Evolutionary conservation across 805 yeast species (phyloP).

Genomic region (Diddensiella santjacobensis): DNA sequence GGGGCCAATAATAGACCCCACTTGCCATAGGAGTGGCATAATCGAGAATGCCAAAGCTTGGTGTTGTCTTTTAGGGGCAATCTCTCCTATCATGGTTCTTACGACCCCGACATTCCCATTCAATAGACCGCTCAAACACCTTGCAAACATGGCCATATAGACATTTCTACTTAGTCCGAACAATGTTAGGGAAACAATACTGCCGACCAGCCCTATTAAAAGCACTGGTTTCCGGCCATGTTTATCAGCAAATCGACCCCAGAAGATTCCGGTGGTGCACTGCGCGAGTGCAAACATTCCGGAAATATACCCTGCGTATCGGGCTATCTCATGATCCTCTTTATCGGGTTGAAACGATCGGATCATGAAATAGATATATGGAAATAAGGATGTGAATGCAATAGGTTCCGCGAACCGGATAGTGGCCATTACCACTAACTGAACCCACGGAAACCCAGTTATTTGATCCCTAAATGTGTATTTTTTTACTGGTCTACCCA

Average conservation of each 20-base stretch:
- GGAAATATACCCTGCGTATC: constrained; percentile 59
- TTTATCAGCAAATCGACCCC: constrained; percentile 55
- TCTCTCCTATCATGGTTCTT: constrained; percentile 59
- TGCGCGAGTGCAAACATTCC: constrained; percentile 62
- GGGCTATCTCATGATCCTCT: constrained; percentile 43
- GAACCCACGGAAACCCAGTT: constrained; percentile 54
- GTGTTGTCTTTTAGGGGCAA: constrained; percentile 52
- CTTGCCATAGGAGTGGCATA: constrained; percentile 57
- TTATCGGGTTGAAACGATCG: constrained; percentile 51
- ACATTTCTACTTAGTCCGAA: constrained; percentile 55
- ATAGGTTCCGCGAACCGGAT: constrained; percentile 60
- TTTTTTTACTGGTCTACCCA: constrained; percentile 1
- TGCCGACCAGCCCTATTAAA: constrained; percentile 50
- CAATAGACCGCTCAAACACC: constrained; percentile 52
- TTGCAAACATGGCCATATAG: constrained; percentile 50
- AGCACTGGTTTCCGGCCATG: constrained; percentile 56
- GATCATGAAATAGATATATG: constrained; percentile 62
- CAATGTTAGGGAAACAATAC: constrained; percentile 43
- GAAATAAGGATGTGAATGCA: constrained; percentile 60
- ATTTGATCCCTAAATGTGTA: constrained; percentile 42
- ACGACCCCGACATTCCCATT: constrained; percentile 67
- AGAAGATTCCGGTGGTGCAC: constrained; percentile 52
- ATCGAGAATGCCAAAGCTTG: constrained; percentile 62
- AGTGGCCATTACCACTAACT: constrained; percentile 39
- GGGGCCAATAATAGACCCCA: constrained; percentile 61